Base-by-base conservation (phyloP, 2,329 filamentous ascomycete genomes). In the Nigrograna mackinnonii region DNA sequence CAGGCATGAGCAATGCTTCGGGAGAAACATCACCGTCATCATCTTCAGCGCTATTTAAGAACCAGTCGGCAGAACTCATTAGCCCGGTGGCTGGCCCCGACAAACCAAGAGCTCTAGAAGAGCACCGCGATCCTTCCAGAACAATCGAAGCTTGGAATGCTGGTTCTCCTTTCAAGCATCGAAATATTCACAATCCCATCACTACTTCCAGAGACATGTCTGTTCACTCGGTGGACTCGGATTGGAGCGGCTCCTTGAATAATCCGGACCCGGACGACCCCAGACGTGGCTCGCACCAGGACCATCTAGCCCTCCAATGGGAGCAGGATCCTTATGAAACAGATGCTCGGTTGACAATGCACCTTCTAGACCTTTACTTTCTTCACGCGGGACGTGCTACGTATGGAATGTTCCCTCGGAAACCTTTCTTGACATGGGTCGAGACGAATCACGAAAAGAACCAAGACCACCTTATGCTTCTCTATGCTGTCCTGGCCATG, bases 401-500 rank as follows among this genome's bases (percentile, higher is more conserved):
- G 9, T 81, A 79, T 52, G 71, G 73, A 46, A 77, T 85, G 49
- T 80, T 84, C 44, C 80, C 82, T 2, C 70, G 73, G 24, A 62
- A 69, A 28, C 68, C 73, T 7, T 84, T 85, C 50, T 65, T 74
- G 19, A 55, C 68, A 17, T 85, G 83, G 83, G 64, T 80, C 22
- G 70, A 71, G 37, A 72, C 69, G 12, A 67, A 62, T 26, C 60
- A 56, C n/a, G 64, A 72, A 9, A 82, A 80, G 52, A 75, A 71
- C 12, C 62, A 68, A 16, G 73, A 79, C 30, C 81, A 85, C 54
- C 69, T 78, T 30, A 82, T 84, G 77, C 68, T 85, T 3, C 66
- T 85, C 7, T 84, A 85, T 57, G 74, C 78, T 1, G 74, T 84
- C 52, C 71, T 86, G 46, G 76, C 80, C 2, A 58, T 83, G 53